Evolutionary conservation across 805 yeast genomes (phyloP), one percentile per base, ranked within the genome.

Genomic region (Yarrowia hollandica): DNA sequence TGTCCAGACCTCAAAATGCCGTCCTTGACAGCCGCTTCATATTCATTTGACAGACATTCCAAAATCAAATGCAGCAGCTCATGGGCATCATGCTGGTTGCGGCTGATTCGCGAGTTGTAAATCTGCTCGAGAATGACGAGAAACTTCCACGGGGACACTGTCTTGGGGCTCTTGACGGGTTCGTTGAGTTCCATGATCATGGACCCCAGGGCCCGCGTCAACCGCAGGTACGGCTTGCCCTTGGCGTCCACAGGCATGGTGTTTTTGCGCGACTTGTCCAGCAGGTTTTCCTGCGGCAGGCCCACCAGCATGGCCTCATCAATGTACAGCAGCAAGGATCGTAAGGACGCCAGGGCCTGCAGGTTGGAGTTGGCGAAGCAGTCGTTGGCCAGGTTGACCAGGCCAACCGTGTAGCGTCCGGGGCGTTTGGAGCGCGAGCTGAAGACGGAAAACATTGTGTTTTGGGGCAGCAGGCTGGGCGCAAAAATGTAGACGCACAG

Each of bases 61-160:
- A 92, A 73, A 18, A 91, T 77, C 56, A 89, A 72, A 68, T 90
- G 96, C 26, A 92, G 80, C 63, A 94, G 77, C 67, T 92, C 99
- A 66, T 94, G 97, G 0, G 98, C 97, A 73, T 92, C 99, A 67
- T 92, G 96, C 70, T 94, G 99, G 44, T 81, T 82, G 31, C 86
- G 75, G 2, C 96, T 84, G 23, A 94, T 84, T 63, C 81, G 82
- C 3, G 91, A 84, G 59, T 83, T 80, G 72, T 85, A 87, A 14
- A 87, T 83, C 9, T 70, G 71, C 67, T 92, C 98, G 54, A 94
- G 72, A 10, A 82, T 84, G 56, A 79, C 85, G 16, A 92, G 73
- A 50, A 91, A 79, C 1, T 88, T 85, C 91, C 96, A 86, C 0
- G 89, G 90, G 0, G 91, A 82, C 5, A 84, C 72, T 8, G 84